Evolutionary conservation across 2,329 filamentous ascomycete genomes (phyloP).

Genomic region (Blastomyces silverae): DNA sequence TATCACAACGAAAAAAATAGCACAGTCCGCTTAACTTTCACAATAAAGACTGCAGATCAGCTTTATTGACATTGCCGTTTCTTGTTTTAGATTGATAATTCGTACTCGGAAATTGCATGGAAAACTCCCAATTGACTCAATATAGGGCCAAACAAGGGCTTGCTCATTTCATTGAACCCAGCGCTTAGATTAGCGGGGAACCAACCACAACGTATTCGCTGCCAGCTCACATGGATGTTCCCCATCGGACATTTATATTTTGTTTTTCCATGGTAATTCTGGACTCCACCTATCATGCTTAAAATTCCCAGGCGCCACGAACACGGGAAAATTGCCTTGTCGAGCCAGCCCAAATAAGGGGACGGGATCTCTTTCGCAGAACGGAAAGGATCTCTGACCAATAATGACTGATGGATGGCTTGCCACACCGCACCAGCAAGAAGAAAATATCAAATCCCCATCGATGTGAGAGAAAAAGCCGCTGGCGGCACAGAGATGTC

Average conservation of each 20-base stretch:
- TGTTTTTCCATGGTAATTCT: background rate
- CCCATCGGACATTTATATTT: background rate
- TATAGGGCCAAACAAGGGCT: background rate
- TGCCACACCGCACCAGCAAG: background rate
- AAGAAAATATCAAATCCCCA: background rate
- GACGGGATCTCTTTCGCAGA: background rate
- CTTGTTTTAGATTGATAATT: background rate
- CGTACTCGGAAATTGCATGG: background rate
- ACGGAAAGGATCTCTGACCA: background rate
- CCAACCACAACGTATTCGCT: background rate
- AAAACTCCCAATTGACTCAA: background rate
- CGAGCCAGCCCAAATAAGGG: background rate
- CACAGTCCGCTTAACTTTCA: background rate
- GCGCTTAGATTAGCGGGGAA: background rate
- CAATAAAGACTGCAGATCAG: background rate
- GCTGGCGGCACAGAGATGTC: background rate
- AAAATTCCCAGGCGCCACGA: background rate
- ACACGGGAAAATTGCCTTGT: background rate
- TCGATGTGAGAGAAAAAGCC: background rate
- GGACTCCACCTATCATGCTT: background rate
- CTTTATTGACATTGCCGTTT: background rate
- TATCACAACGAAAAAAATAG: background rate
- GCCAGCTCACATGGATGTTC: background rate
- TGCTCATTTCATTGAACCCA: background rate
- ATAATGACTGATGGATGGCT: background rate